These are phyloP conservation scores for Agrocybe pediades DNA, from an alignment of 768 basidiomycete genomes.

Conservation along the genomic window DNA sequence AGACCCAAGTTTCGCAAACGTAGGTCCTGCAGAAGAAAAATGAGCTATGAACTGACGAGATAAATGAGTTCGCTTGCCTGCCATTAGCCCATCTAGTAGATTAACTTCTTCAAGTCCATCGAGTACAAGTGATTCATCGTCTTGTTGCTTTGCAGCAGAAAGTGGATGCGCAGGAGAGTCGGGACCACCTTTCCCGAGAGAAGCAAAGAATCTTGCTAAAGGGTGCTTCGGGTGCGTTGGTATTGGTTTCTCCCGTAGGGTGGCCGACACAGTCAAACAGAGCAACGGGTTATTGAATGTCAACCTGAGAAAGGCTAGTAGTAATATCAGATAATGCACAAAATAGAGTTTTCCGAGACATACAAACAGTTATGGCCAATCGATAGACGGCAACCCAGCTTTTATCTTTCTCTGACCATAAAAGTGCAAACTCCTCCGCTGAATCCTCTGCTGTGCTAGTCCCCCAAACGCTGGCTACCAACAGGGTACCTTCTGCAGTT, in stretches of 20 bases:
- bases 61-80: conserved; percentile 41
- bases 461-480: conserved; percentile 78
- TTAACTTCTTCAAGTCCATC: conserved; percentile 57
- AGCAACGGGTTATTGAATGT: conserved; percentile 73
- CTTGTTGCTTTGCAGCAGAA: conserved; percentile 27
- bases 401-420: conserved; percentile 62
- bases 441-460: conserved; percentile 47
- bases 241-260: conserved; percentile 79
- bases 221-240: conserved; percentile 45
- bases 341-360: conserved; percentile 32
- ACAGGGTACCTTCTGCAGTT: conserved; percentile 72
- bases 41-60: too few species aligned
- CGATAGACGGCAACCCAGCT: conserved; percentile 83
- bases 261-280: conserved; percentile 83
- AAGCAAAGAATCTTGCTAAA: conserved; percentile 39
- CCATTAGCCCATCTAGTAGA: conserved; percentile 60
- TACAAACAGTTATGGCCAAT: conserved; percentile 78
- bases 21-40: conserved; percentile 38
- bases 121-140: conserved; percentile 52
- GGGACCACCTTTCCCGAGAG: conserved; percentile 36
- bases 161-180: conserved; percentile 33
- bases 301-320: conserved; percentile 72
- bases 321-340: conserved; percentile 7
- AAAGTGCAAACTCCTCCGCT: conserved; percentile 60
- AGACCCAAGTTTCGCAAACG: conserved; percentile 34